A percentile compares a stretch with the other conserved stretches of the same genome.
Conservation (phyloP, 495 filamentous ascomycete species). For the Penicillium bovifimosum region DNA sequence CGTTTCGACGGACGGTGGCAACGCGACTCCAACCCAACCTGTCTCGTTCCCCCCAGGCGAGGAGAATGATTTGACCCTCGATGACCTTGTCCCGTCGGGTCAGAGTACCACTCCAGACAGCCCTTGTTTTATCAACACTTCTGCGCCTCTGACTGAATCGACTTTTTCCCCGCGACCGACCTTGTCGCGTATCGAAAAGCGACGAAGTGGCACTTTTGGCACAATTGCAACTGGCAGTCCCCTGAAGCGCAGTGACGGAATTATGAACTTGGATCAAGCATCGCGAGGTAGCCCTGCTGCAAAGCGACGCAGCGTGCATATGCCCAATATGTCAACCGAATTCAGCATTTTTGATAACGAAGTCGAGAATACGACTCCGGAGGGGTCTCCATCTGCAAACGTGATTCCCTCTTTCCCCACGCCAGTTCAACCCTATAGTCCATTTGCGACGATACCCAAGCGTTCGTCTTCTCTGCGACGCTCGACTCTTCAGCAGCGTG, state of each 20-base stretch:
- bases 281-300: slow-evolving; percentile 76
- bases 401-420: slow-evolving; percentile 24
- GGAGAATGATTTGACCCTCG: slow-evolving; percentile 47
- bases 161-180: slow-evolving; percentile 44
- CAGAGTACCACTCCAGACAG: slow-evolving; percentile 33
- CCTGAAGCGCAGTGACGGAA: slow-evolving; percentile 84
- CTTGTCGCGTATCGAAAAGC: slow-evolving; percentile 42
- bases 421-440: slow-evolving; percentile 30
- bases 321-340: slow-evolving; percentile 51
- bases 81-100: slow-evolving; percentile 16
- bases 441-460: slow-evolving; percentile 42
- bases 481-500: slow-evolving; percentile 81
- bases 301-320: slow-evolving; percentile 80
- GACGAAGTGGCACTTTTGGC: slow-evolving; percentile 43
- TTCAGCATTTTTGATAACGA: slow-evolving; percentile 65
- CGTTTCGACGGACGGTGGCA: slow-evolving; percentile 64
- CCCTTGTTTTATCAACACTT: slow-evolving; percentile 37
- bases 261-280: slow-evolving; percentile 77
- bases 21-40: slow-evolving; percentile 47
- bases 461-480: slow-evolving; percentile 68
- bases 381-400: slow-evolving; percentile 22
- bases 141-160: slow-evolving; percentile 27
- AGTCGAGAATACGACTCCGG: slow-evolving; percentile 9
- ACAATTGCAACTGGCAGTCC: slow-evolving; percentile 68
- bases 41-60: slow-evolving; percentile 40